Percentiles rank a stretch among this genome's conserved stretches.
These are phyloP conservation scores for Trametes elegans DNA, from an alignment of 768 basidiomycete species.

Conservation along the genomic window DNA sequence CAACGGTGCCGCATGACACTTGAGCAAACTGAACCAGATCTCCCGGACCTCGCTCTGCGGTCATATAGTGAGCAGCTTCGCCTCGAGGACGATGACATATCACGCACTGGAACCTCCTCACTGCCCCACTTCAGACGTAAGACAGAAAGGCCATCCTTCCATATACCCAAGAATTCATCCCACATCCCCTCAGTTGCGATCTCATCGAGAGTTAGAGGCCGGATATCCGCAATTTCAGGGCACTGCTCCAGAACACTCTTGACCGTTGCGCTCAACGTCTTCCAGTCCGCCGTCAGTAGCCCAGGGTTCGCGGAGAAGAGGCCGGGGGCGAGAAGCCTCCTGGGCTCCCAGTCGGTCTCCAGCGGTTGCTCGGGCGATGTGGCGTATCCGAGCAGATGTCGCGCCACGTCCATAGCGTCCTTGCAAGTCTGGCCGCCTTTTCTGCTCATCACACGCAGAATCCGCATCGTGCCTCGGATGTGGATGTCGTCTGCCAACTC, in stretches of 20 bases:
- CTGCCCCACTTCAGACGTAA: slow-evolving; percentile 46
- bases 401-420: slow-evolving; percentile 54
- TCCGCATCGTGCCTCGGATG: slow-evolving; percentile 44
- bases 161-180: slow-evolving; percentile 48
- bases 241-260: slow-evolving; percentile 54
- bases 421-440: slow-evolving; percentile 49
- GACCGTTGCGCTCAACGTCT: slow-evolving; percentile 44
- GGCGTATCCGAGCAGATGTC: slow-evolving; percentile 22
- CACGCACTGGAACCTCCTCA: slow-evolving; percentile 46
- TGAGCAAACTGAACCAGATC: slow-evolving; percentile 59
- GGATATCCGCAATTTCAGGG: slow-evolving; percentile 51
- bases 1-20: slow-evolving; percentile 43
- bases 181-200: slow-evolving; percentile 52
- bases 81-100: not conserved
- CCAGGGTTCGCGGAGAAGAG: slow-evolving; percentile 59
- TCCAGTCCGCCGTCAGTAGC: slow-evolving; percentile 52
- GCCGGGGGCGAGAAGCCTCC: slow-evolving; percentile 47
- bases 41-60: slow-evolving; percentile 44
- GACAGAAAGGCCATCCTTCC: slow-evolving; percentile 45
- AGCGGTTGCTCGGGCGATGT: not conserved
- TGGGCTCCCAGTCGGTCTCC: slow-evolving; percentile 41
- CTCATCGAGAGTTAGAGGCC: slow-evolving; percentile 57
- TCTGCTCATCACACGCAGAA: slow-evolving; percentile 56
- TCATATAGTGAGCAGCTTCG: not conserved
- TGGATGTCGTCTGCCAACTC: slow-evolving; percentile 34